Evolutionary conservation across 257 asterid species (phyloP), one percentile per base, ranked within the genome.

Genomic region (Marsdenia floribunda): DNA sequence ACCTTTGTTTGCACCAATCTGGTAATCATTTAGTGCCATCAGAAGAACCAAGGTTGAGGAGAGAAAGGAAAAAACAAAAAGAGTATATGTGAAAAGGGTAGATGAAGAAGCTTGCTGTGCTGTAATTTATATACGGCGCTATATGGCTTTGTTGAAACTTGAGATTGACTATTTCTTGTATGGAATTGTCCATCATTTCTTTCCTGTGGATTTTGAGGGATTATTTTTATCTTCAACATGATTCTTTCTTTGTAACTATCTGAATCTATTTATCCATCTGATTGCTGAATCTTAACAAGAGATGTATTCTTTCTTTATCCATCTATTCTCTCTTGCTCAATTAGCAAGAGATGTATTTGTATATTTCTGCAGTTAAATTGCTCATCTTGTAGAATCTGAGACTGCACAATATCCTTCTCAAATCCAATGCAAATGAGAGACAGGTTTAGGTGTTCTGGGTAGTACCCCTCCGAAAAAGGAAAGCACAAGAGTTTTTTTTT

Each of bases 121-220:
- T 80, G 86, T 86, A 81, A 82, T 83, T 90, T 84, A 82, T 90
- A 93, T 87, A 90, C 90, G 85, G 90, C 82, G 84, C 83, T 81
- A 73, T 73, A 77, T 87, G 86, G 82, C 82, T 79, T 44, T 80
- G 81, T 73, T 74, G 74, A 74, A 71, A 65, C 70, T 52, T 12
- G 47, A 63, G 47, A 24, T 50, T 54, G 73, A 49, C 67, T 54
- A 37, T 42, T 74, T 24, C 37, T 61, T 22, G 73, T 69, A 52
- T 24, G 38, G 58, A 61, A 26, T 59, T 67, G 3, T 63, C 6
- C 29, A 33, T 64, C 16, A 12, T n/a, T 40, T 54, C 58, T 37
- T 67, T 60, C 22, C 55, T n/a, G 37, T 68, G 58, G 67, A 46
- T 53, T 78, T 72, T 33, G 22, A 72, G 50, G 55, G 55, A 33